Evolutionary conservation across 83 land plant genomes (phyloP), one percentile per base, ranked within the genome.

Genomic region (Larix sibirica): DNA sequence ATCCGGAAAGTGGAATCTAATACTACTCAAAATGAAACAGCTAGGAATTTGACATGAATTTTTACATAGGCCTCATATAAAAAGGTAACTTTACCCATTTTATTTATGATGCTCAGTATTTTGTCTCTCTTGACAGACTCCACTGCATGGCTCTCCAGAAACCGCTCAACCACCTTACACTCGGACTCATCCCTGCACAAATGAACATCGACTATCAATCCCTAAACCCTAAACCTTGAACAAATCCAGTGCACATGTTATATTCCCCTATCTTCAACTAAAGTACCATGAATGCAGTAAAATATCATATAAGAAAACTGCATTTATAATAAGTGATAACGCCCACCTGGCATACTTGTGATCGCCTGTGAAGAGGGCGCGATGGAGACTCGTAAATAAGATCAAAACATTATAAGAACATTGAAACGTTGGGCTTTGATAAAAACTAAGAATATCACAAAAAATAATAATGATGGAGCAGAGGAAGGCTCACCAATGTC

Each of bases 311-410:
- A 76, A 62, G 24, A 79, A 68, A 66, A 36, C 77, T 59, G 38
- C 77, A 14, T 77, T 47, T 71, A 28, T 8, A 10, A 14, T 21
- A 60, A 68, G 17, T 24, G 24, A 77, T 24, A 65, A 38, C n/a
- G 4, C 16, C 38, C 73, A 95, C 99, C 95, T 91, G 40, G 84
- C 79, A 69, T 97, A 97, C 81, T 96, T 97, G 87, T 96, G 92
- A 83, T 97, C 98, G 36, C 94, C 99, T 97, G 95, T 71, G 54
- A 1, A 40, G 8, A 47, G 12, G 10, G 54, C 10, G 54, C 54
- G 9, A 47, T 47, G 54, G 8, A 47, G 9, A 47, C 86, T 59
- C 68, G 38, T 42, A 76, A 80, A 82, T 10, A 20, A 1, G 83
- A 23, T 21, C 13, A 13, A 79, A 77, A 38, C 59, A 78, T 24